A percentile compares a stretch with the other conserved stretches of the same genome.
These are phyloP conservation scores for Tulasnella sp. DNA, from an alignment of 768 basidiomycete genomes.

Conservation along the genomic window DNA sequence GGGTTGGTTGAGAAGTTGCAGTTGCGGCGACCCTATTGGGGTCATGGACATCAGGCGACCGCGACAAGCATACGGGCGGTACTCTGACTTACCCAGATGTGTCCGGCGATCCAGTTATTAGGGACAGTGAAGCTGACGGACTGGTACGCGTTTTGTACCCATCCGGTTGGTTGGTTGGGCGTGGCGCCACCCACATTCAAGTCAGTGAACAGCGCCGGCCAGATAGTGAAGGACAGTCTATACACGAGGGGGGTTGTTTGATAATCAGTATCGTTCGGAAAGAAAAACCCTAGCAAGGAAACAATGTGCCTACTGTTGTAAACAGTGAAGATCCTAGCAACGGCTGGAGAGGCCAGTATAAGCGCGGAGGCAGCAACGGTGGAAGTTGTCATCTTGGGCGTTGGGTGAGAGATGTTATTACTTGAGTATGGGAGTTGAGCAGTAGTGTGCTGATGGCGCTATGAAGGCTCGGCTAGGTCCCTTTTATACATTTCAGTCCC, in stretches of 20 bases:
- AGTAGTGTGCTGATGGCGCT: no score
- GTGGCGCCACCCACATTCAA: slow-evolving; percentile 36
- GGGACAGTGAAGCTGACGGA: slow-evolving; percentile 44
- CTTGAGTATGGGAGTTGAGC: no score
- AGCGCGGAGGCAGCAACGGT: not conserved
- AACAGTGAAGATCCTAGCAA: slow-evolving; percentile 47
- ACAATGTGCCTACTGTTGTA: slow-evolving; percentile 32
- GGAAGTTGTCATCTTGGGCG: not conserved
- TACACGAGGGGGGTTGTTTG: not conserved
- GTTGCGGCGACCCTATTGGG: slow-evolving; percentile 29
- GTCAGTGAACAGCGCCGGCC: slow-evolving; percentile 32
- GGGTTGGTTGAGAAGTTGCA: slow-evolving; percentile 32
- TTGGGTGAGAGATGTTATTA: no score
- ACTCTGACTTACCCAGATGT: slow-evolving; percentile 43
- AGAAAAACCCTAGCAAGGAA: not conserved
- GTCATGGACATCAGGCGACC: no score
- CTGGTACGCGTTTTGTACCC: slow-evolving; percentile 23
- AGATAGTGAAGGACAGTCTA: slow-evolving; percentile 56
- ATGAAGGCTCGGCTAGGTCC: no score
- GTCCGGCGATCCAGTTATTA: slow-evolving; percentile 52
- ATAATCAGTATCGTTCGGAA: no score
- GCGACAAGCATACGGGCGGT: not conserved
- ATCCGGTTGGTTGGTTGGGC: slow-evolving; percentile 28
- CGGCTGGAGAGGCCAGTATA: slow-evolving; percentile 15
- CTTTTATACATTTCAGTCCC: no score